phyloP scores from a whole-genome alignment of 2,329 filamentous ascomycete genomes.

The Calonectria hongkongensis region DNA sequence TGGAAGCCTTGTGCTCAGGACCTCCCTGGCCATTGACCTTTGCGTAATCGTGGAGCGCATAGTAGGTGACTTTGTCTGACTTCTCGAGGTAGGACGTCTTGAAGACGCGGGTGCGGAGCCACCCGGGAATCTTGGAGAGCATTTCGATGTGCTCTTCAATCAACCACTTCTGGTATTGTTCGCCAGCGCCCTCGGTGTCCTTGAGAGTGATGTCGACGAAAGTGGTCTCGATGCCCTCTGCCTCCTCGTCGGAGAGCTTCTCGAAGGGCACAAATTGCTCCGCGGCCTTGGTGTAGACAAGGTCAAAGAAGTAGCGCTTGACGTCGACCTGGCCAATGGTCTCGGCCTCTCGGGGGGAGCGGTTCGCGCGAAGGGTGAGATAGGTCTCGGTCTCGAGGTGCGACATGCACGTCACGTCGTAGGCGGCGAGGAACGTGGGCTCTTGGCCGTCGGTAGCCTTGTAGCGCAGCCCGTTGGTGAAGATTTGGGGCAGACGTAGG shows the following conservation, averaged over 20 bases:
- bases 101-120: conserved; percentile 84
- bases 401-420: conserved; percentile 86
- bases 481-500: conserved; percentile 84
- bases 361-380: conserved; percentile 76
- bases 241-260: conserved; percentile 74
- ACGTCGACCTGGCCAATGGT: conserved; percentile 77
- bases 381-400: conserved; percentile 83
- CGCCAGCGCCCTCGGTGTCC: conserved; percentile 67
- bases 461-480: conserved; percentile 86
- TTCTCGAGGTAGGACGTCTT: conserved; percentile 79
- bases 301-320: conserved; percentile 81
- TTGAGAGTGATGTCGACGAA: conserved; percentile 76
- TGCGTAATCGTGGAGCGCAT: conserved; percentile 84
- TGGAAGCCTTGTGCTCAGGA: conserved; percentile 77
- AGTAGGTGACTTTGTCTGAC: conserved; percentile 69
- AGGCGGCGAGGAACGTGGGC: conserved; percentile 86
- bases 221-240: conserved; percentile 76
- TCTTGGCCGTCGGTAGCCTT: conserved; percentile 76
- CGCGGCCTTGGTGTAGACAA: conserved; percentile 74
- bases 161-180: conserved; percentile 81
- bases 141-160: conserved; percentile 83
- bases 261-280: conserved; percentile 77
- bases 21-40: conserved; percentile 80
- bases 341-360: conserved; percentile 71
- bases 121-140: conserved; percentile 84